Evolutionary conservation across 177 flowering plant species (phyloP), one percentile per base, ranked within the genome.

Genomic region (Vitis hybrid): DNA sequence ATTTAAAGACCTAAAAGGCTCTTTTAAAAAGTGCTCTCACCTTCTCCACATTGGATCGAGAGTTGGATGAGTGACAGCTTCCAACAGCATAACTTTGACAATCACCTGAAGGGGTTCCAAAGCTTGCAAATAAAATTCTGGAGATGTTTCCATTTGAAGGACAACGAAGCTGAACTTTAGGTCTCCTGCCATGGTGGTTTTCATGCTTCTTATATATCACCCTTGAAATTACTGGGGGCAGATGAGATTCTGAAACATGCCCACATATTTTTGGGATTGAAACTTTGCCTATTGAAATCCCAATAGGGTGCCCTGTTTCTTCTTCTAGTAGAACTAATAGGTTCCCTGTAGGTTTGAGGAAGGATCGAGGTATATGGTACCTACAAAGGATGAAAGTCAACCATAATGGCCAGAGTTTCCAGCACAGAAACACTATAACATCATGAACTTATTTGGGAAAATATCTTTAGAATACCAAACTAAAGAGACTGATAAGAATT

Each of bases 301-400:
- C 74, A 14, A 77, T 76, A 60, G 98, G 97, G 63, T 88, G 61
- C 4, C 92, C 91, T 1, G 20, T 64, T 75, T 85, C 80, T 80
- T 94, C 98, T 72, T 95, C 98, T 1, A 89, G 77, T 35, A 95
- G 62, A 54, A 93, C 91, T 57, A 95, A 54, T 17, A 78, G 81
- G 77, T 95, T 95, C 11, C 74, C 79, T 17, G 74, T 75, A 4
- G 89, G 78, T 61, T 84, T 85, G 32, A 95, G 85, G 77, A 87
- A 93, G 8, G 91, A 80, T 35, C 94, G 70, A 21, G 99, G 99
- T 21, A 95, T 65, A 71, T 93, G 81, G 77, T 95, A 93, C 91
- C 98, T 94, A 53, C 50, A 17, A 52, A 67, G 46, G 46, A 35
- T 35, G 5, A 35, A 21, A 54, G 1, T 48, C 62, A 68, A 18